Conservation (phyloP, 2,329 filamentous ascomycete genomes). For the Penicillium capsulatum region DNA sequence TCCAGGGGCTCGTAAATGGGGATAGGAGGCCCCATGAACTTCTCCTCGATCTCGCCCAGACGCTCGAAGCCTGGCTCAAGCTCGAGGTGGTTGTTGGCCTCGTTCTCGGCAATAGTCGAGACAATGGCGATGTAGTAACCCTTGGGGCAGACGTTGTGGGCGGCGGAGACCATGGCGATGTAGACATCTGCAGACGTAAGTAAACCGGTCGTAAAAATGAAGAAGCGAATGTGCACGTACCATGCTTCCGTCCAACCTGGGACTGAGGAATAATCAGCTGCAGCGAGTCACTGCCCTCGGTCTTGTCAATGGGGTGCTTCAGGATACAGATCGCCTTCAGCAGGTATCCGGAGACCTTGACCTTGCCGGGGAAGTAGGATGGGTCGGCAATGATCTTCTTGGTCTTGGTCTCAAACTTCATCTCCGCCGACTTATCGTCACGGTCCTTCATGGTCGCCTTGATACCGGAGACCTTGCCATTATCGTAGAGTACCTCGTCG, state of each 20-base stretch:
- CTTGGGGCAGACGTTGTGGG: slow-evolving; percentile 98
- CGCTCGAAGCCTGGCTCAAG: slow-evolving; percentile 87
- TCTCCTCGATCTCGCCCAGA: slow-evolving; percentile 90
- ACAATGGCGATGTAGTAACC: slow-evolving; percentile 99
- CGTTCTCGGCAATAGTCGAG: slow-evolving; percentile 89
- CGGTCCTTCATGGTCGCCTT: slow-evolving; percentile 93
- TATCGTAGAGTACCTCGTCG: slow-evolving; percentile 81
- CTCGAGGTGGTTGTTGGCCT: slow-evolving; percentile 92
- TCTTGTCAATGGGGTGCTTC: slow-evolving; percentile 89
- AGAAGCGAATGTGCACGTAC: slow-evolving; percentile 50
- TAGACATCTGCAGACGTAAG: slow-evolving; percentile 69
- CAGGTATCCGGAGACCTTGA: slow-evolving; percentile 80
- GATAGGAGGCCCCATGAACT: slow-evolving; percentile 90
- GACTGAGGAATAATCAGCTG: slow-evolving; percentile 98
- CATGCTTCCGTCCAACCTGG: slow-evolving; percentile 93
- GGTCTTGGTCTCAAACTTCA: slow-evolving; percentile 94
- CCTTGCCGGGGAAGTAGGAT: slow-evolving; percentile 91
- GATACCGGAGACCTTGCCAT: slow-evolving; percentile 84
- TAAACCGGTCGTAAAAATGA: neutral
- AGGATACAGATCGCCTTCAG: slow-evolving; percentile 96
- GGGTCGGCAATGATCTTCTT: slow-evolving; percentile 96
- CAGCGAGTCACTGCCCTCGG: slow-evolving; percentile 79
- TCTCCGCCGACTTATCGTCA: slow-evolving; percentile 66
- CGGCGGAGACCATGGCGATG: slow-evolving; percentile 89
- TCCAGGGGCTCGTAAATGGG: slow-evolving; percentile 89